Evolutionary conservation across 1,284 basidiomycete genomes (phyloP).

Genomic region (Xerocomus tenax): DNA sequence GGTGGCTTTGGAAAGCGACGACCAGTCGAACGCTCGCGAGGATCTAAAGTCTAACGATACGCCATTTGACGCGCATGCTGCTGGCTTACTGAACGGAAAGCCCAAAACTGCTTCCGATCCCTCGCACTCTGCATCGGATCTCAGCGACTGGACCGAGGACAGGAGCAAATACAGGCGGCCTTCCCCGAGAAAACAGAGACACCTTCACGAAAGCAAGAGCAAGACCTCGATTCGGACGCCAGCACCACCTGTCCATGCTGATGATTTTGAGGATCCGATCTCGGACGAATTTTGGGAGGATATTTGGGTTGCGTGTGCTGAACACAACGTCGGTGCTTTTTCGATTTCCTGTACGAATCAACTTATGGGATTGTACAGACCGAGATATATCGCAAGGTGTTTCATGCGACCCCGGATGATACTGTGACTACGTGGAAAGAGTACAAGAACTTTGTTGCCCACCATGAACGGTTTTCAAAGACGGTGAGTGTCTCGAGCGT

Average conservation of each 20-base stretch:
- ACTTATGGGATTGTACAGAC: slow-evolving; percentile 47
- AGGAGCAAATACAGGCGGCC: slow-evolving; percentile 43
- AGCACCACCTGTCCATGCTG: slow-evolving; percentile 63
- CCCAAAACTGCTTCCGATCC: slow-evolving; percentile 40
- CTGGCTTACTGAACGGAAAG: slow-evolving; percentile 37
- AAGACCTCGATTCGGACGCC: slow-evolving; percentile 56
- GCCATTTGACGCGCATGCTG: slow-evolving; percentile 30
- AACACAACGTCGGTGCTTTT: slow-evolving; percentile 64
- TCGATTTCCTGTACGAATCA: slow-evolving; percentile 8
- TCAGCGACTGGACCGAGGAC: slow-evolving; percentile 45
- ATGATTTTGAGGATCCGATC: slow-evolving; percentile 82
- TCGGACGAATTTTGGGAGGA: slow-evolving; percentile 81
- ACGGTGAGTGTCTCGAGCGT: slow-evolving; percentile 36
- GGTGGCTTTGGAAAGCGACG: slow-evolving; percentile 25
- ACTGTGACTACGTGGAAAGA: slow-evolving; percentile 88
- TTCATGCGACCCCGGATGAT: slow-evolving; percentile 87
- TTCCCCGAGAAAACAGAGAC: slow-evolving; percentile 51
- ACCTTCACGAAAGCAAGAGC: slow-evolving; percentile 47
- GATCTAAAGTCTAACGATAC: slow-evolving; percentile 6
- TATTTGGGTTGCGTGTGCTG: slow-evolving; percentile 78
- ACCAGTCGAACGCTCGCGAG: slow-evolving; percentile 17
- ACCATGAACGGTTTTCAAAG: slow-evolving; percentile 70
- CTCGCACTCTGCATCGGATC: slow-evolving; percentile 37
- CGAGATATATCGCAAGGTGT: slow-evolving; percentile 88
- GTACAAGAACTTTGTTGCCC: slow-evolving; percentile 76